Evolutionary conservation across 306 rosid species (phyloP).

Genomic region (Benincasa hispida): DNA sequence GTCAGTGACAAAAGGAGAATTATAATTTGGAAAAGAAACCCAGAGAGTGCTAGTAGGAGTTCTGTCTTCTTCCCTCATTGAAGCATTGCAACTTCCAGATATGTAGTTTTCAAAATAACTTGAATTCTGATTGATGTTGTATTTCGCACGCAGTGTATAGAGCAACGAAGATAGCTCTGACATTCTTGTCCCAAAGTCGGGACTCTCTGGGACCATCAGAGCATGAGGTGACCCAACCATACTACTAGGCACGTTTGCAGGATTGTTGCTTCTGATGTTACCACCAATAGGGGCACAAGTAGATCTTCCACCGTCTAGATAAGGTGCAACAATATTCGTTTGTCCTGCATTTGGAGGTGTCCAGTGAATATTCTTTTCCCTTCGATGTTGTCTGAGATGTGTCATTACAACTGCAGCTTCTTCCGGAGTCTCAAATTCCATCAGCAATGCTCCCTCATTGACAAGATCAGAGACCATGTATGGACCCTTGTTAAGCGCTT

Average conservation of each 20-base stretch:
- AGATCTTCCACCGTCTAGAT: conserved; percentile 47
- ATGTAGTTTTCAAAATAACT: conserved; percentile 36
- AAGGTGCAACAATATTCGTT: conserved; percentile 22
- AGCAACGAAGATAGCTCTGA: conserved; percentile 45
- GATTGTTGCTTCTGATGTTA: conserved; percentile 34
- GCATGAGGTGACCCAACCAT: conserved; percentile 48
- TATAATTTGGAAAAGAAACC: conserved; percentile 40
- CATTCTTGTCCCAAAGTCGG: conserved; percentile 38
- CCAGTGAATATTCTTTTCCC: conserved; percentile 47
- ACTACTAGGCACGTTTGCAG: conserved; percentile 23
- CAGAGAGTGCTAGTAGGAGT: conserved; percentile 42
- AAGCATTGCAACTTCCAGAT: conserved; percentile 29
- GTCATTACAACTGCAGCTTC: conserved; percentile 75
- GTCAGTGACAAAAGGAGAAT: conserved; percentile 39
- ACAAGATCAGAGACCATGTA: conserved; percentile 55
- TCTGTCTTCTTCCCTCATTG: conserved; percentile 44
- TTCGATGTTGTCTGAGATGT: conserved; percentile 70
- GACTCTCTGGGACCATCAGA: conserved; percentile 39
- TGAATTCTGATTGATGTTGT: conserved; percentile 40
- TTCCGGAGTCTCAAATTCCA: conserved; percentile 87
- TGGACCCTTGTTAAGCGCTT: conserved; percentile 52
- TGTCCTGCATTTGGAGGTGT: conserved; percentile 43
- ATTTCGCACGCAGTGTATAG: conserved; percentile 40
- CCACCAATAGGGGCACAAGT: conserved; percentile 35
- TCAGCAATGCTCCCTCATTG: conserved; percentile 68